These are phyloP conservation scores for Microsporum canis DNA, from an alignment of 2,329 filamentous ascomycete genomes.

Conservation along the genomic window DNA sequence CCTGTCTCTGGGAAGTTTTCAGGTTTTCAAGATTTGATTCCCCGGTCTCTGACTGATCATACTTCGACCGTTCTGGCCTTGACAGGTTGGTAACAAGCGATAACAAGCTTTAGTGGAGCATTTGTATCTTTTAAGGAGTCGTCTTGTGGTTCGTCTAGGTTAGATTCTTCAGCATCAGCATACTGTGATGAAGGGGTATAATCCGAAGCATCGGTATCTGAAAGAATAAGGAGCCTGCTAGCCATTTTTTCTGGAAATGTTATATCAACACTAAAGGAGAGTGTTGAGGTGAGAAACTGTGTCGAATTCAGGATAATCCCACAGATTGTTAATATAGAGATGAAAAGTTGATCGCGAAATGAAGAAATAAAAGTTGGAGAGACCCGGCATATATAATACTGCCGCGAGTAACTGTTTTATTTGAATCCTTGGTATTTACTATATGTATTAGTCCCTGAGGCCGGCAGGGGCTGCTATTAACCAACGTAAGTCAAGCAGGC, in stretches of 20 bases:
- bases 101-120: constrained; percentile 43
- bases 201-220: constrained; percentile 35
- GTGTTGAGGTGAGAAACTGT: no score
- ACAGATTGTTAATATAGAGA: no score
- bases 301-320: no score
- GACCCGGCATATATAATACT: no score
- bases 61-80: not conserved
- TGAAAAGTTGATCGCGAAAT: no score
- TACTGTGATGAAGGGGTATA: constrained; percentile 22
- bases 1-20: not conserved
- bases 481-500: no score
- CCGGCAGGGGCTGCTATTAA: no score
- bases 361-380: no score
- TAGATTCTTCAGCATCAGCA: constrained; percentile 39
- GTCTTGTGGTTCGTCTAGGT: constrained; percentile 31
- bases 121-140: constrained; percentile 30
- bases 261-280: not conserved
- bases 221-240: constrained; percentile 36
- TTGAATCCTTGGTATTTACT: no score
- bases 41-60: not conserved
- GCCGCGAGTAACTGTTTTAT: no score
- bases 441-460: no score
- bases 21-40: not conserved
- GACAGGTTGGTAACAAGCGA: constrained; percentile 40
- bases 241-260: not conserved